Evolutionary conservation across 176 grass and related monocot species (phyloP).

Genomic region (Carex parvula): DNA sequence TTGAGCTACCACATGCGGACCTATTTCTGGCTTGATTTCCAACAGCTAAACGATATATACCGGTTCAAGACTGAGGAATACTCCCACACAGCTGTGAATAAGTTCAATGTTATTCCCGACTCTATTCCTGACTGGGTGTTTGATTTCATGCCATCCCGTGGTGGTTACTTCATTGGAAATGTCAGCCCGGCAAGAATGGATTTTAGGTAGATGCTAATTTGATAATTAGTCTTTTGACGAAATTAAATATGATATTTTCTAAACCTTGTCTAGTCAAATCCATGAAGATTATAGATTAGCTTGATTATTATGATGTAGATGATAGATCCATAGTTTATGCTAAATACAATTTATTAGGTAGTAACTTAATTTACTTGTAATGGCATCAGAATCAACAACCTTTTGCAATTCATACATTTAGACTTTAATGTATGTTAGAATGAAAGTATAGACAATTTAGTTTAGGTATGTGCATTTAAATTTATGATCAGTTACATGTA

Average conservation of each 20-base stretch:
- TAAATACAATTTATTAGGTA: not conserved
- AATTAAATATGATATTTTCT: not conserved
- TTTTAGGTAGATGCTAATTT: constrained; percentile 36
- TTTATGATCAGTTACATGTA: not conserved
- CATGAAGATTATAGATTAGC: not conserved
- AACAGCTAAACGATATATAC: constrained; percentile 82
- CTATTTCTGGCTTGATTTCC: constrained; percentile 94
- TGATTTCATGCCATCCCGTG: constrained; percentile 83
- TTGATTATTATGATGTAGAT: not conserved
- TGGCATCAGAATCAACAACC: not conserved
- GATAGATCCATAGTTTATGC: not conserved
- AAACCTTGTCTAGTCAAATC: not conserved
- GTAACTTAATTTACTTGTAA: not conserved
- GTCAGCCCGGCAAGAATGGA: constrained; percentile 92
- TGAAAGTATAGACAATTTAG: not conserved
- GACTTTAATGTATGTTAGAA: not conserved
- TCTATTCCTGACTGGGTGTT: constrained; percentile 95
- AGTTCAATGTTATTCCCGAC: constrained; percentile 97
- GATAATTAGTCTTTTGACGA: not conserved
- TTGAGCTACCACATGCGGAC: constrained; percentile 86
- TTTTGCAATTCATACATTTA: not conserved
- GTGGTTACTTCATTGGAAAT: constrained; percentile 91
- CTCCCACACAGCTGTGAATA: constrained; percentile 98
- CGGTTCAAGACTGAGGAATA: constrained; percentile 92
- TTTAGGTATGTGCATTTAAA: not conserved